A percentile compares a stretch with the other conserved stretches of the same genome.
Conservation (phyloP, 139 green algal species). For the Chlamydomonas schloesseri region DNA sequence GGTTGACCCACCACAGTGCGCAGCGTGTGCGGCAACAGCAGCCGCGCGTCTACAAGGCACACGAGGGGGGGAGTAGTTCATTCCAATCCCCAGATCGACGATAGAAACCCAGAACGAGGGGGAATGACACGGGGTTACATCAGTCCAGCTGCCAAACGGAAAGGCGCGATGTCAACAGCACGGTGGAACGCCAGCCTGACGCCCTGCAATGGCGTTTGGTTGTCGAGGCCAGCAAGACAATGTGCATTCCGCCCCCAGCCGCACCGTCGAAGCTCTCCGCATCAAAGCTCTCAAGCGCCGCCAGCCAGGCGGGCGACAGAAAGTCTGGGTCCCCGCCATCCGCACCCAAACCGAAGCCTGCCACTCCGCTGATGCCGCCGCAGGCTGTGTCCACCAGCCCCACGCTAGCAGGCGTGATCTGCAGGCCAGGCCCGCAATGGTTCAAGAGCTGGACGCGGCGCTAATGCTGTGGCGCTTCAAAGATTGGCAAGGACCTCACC, state of each 20-base stretch:
- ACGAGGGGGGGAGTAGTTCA: neutral
- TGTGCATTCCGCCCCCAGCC: no score
- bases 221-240: no score
- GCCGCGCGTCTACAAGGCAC: neutral
- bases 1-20: neutral
- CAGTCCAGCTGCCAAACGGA: no score
- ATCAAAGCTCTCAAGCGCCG: conserved; percentile 31
- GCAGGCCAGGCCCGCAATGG: no score
- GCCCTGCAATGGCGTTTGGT: no score
- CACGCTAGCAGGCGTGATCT: conserved; percentile 23
- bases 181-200: no score
- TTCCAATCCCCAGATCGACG: no score
- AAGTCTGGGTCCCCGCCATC: conserved; percentile 24
- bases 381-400: neutral
- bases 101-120: no score
- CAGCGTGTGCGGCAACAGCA: conserved; percentile 39
- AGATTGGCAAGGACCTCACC: neutral
- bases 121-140: no score
- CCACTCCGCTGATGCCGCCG: neutral
- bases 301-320: conserved; percentile 13
- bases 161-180: no score
- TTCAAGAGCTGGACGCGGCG: no score
- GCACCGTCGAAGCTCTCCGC: conserved; percentile 11
- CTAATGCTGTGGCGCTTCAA: no score
- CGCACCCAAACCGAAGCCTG: neutral